Percentiles rank a stretch among this genome's conserved stretches.
Conservation (phyloP, 176 grass and related monocot species). For the Triticum timopheevii region DNA sequence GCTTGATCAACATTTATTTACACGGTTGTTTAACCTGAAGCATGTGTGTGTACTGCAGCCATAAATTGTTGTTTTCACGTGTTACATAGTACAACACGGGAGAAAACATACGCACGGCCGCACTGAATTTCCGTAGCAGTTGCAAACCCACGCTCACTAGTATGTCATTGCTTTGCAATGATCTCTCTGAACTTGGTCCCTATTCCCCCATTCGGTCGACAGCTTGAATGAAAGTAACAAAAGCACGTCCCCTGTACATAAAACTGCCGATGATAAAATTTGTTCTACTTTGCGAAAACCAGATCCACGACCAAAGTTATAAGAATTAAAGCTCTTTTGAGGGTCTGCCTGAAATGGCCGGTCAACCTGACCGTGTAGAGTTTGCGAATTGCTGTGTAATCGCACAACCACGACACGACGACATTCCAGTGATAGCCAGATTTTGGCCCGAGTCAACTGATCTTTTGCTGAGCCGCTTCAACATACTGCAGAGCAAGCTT, state of each 20-base stretch:
- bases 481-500: constrained; percentile 84
- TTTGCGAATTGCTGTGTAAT: not conserved
- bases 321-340: not conserved
- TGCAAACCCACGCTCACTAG: not conserved
- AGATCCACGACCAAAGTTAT: not conserved
- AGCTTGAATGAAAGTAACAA: not conserved
- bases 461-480: constrained; percentile 65
- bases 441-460: not conserved
- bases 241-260: not conserved
- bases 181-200: not conserved
- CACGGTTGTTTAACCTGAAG: not conserved
- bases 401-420: not conserved
- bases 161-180: not conserved
- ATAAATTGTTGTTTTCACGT: not conserved
- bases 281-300: not conserved
- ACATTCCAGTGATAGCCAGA: not conserved
- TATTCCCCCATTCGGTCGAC: no score
- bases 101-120: no score
- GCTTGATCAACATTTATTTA: not conserved
- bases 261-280: not conserved
- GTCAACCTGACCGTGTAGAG: not conserved
- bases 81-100: not conserved
- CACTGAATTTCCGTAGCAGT: not conserved
- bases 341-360: not conserved
- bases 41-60: not conserved